phyloP scores from a whole-genome alignment of 1,284 basidiomycete genomes.

The Lignosus rhinocerotis region DNA sequence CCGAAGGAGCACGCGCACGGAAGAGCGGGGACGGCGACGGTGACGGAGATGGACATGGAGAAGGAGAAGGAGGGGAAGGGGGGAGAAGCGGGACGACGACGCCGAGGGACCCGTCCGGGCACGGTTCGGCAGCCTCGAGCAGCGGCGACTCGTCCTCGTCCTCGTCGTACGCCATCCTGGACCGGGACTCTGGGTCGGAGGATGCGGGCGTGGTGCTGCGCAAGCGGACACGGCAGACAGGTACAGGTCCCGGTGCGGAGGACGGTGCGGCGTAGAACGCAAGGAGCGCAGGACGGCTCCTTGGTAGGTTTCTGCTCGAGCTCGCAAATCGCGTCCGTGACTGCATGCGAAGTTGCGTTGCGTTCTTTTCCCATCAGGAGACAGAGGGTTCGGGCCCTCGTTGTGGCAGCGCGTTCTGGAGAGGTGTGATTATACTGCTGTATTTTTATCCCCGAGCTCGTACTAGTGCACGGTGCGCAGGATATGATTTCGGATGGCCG shows the following conservation, averaged over 20 bases:
- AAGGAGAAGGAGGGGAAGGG: neutral
- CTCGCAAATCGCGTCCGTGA: neutral
- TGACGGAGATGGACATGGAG: conserved; percentile 7
- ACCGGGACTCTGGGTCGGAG: conserved; percentile 36
- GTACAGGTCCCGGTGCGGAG: conserved; percentile 21
- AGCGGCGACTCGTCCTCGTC: conserved; percentile 30
- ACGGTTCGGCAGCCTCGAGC: conserved; percentile 26
- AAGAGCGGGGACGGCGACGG: conserved; percentile 9
- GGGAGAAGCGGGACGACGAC: conserved; percentile 13
- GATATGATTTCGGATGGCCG: conserved; percentile 18
- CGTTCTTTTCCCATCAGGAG: conserved; percentile 11
- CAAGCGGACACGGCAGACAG: conserved; percentile 22
- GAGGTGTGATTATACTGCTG: conserved; percentile 20
- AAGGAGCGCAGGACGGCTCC: neutral
- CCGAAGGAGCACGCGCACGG: neutral
- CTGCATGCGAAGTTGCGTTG: neutral
- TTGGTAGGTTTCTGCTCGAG: neutral
- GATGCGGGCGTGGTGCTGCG: conserved; percentile 30
- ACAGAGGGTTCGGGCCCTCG: conserved; percentile 11
- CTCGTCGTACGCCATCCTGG: conserved; percentile 33
- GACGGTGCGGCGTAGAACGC: conserved; percentile 17
- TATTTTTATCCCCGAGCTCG: conserved; percentile 26
- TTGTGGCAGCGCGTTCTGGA: conserved; percentile 21
- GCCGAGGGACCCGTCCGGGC: conserved; percentile 17
- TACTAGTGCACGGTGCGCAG: conserved; percentile 25